Percentiles rank a stretch among this genome's conserved stretches.
These are phyloP conservation scores for Tephrocybe rancida DNA, from an alignment of 768 basidiomycete species.

Conservation along the genomic window DNA sequence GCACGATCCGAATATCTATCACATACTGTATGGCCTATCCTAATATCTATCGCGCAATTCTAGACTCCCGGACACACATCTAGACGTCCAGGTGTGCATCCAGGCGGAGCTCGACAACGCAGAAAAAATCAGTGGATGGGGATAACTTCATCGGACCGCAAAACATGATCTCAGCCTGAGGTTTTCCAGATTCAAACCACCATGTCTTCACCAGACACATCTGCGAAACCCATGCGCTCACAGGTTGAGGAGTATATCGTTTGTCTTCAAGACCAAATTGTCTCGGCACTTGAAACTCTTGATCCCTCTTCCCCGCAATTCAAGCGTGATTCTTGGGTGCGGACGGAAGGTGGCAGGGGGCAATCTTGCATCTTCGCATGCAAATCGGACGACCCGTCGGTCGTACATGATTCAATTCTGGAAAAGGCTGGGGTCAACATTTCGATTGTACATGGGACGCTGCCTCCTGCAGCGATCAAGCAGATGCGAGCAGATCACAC, in stretches of 20 bases:
- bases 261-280: conserved; percentile 78
- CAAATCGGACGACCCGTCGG: conserved; percentile 35
- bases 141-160: too few relatives aligned
- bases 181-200: conserved; percentile 1
- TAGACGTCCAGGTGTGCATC: too few relatives aligned
- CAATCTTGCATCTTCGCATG: conserved; percentile 81
- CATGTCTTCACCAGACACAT: conserved; percentile 16
- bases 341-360: conserved; percentile 74
- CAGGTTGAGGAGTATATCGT: conserved; percentile 79
- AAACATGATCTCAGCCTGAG: too few relatives aligned
- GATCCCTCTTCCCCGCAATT: conserved; percentile 74
- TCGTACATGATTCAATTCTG: conserved; percentile 52
- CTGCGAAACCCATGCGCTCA: conserved; percentile 62
- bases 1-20: too few relatives aligned
- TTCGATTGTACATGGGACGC: conserved; percentile 83
- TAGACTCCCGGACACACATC: too few relatives aligned
- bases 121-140: too few relatives aligned
- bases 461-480: conserved; percentile 87
- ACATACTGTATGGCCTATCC: too few relatives aligned
- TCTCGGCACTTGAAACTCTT: conserved; percentile 73
- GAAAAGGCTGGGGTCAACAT: conserved; percentile 98
- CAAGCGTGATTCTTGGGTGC: conserved; percentile 81
- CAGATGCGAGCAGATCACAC: conserved; percentile 96
- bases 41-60: too few relatives aligned
- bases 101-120: too few relatives aligned